Evolutionary conservation across 2,329 filamentous ascomycete species (phyloP).

Genomic region (Podosphaera fusca): DNA sequence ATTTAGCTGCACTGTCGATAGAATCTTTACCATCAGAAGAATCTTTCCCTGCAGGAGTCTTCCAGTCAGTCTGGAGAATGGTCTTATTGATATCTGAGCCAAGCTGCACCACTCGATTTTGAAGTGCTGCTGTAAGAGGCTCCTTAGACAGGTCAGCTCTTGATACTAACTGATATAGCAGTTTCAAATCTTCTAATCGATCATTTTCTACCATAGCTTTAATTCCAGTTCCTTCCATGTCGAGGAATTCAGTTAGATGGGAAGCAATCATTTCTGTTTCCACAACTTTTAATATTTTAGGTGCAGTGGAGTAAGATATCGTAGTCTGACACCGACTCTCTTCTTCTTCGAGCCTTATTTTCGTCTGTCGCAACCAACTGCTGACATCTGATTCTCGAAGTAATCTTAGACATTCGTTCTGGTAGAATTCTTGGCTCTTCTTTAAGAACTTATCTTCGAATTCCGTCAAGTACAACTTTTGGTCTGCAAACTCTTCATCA

Average conservation of each 20-base stretch:
- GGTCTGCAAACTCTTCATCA: conserved; percentile 49
- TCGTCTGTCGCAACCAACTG: conserved; percentile 57
- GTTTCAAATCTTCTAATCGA: conserved; percentile 50
- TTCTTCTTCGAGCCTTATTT: conserved; percentile 57
- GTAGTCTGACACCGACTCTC: conserved; percentile 63
- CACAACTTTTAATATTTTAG: conserved; percentile 53
- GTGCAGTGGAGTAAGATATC: conserved; percentile 46
- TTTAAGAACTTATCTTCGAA: conserved; percentile 64
- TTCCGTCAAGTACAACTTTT: conserved; percentile 60
- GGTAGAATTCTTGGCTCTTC: conserved; percentile 52
- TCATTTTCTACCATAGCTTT: conserved; percentile 84
- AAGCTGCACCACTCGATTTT: conserved; percentile 53
- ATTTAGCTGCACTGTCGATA: conserved; percentile 24
- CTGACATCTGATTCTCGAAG: conserved; percentile 60
- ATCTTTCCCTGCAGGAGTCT: conserved; percentile 16
- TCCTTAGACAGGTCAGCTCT: conserved; percentile 54
- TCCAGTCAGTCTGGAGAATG: conserved; percentile 32
- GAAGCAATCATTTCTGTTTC: conserved; percentile 58
- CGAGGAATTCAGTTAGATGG: conserved; percentile 61
- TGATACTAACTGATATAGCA: conserved; percentile 57
- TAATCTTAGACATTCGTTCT: conserved; percentile 47
- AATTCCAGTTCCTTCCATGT: conserved; percentile 65
- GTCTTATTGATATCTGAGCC: conserved; percentile 62
- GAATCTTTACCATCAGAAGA: conserved; percentile 29
- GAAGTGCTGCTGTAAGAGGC: conserved; percentile 46